Conservation (phyloP, 495 filamentous ascomycete species). For the Cercophora samala region DNA sequence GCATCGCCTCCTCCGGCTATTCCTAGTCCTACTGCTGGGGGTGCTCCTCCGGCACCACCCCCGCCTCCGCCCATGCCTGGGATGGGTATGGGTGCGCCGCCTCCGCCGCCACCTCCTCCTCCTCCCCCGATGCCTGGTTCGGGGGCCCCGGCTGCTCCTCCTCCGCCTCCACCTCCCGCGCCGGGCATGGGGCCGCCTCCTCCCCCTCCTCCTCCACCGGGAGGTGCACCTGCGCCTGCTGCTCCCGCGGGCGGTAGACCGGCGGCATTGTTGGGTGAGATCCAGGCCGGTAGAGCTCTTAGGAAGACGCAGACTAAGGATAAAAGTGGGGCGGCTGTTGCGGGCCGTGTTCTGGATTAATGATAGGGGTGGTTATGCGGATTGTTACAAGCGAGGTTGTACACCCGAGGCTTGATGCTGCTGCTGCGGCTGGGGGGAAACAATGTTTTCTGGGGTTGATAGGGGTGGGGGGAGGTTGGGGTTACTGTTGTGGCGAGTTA, state of each 20-base stretch:
- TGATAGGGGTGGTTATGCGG: slow-evolving; percentile 35
- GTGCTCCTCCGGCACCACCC: slow-evolving; percentile 37
- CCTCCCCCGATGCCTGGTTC: slow-evolving; percentile 46
- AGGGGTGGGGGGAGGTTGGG: neutral
- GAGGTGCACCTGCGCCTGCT: slow-evolving; percentile 40
- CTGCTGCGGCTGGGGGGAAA: neutral
- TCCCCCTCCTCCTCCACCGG: slow-evolving; percentile 49
- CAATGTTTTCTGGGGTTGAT: neutral
- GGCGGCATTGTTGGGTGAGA: slow-evolving; percentile 71
- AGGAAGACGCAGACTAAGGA: slow-evolving; percentile 85
- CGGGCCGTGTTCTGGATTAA: slow-evolving; percentile 64
- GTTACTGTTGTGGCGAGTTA: neutral
- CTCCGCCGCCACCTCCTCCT: slow-evolving; percentile 46
- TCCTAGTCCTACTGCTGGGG: slow-evolving; percentile 33
- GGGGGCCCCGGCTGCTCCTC: slow-evolving; percentile 36
- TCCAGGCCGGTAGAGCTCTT: slow-evolving; percentile 71
- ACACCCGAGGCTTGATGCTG: neutral
- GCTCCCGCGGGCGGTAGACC: slow-evolving; percentile 44
- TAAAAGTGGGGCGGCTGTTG: slow-evolving; percentile 63
- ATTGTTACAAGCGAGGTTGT: slow-evolving; percentile 5
- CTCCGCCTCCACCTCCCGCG: slow-evolving; percentile 49
- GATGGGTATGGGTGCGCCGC: slow-evolving; percentile 31
- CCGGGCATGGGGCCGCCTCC: slow-evolving; percentile 37
- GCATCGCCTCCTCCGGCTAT: slow-evolving; percentile 39
- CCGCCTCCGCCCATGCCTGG: slow-evolving; percentile 36